Conservation (phyloP, 2,329 filamentous ascomycete genomes). For the Triangularia verruculosa region DNA sequence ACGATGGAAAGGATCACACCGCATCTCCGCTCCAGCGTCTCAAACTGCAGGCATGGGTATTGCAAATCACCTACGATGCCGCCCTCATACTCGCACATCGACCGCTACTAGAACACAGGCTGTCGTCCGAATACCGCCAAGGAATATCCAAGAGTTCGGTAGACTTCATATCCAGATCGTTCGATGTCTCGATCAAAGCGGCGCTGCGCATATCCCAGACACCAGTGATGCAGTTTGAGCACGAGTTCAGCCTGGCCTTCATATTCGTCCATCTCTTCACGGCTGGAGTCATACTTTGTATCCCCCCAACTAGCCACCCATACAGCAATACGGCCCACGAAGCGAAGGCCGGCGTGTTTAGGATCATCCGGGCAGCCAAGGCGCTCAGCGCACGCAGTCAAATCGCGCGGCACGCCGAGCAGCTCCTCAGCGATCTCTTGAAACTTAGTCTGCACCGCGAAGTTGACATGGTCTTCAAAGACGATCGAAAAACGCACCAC, state of each 20-base stretch:
- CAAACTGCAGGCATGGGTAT: not conserved
- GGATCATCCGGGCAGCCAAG: constrained; percentile 4
- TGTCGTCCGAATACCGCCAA: constrained; percentile 3
- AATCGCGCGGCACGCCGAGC: constrained; percentile 1
- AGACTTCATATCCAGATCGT: not conserved
- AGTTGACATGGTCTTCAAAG: not conserved
- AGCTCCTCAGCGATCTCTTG: constrained; percentile 3
- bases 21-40: not conserved
- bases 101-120: constrained; percentile 1
- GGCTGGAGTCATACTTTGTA: constrained; percentile 5
- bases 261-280: constrained; percentile 4
- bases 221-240: constrained; percentile 3
- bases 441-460: constrained; percentile 2
- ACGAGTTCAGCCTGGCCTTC: not conserved
- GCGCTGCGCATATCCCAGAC: constrained; percentile 3
- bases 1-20: not conserved
- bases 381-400: constrained; percentile 1
- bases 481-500: not conserved
- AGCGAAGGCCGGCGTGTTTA: not conserved
- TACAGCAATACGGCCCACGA: constrained; percentile 1
- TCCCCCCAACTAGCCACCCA: constrained; percentile 1
- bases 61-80: constrained; percentile 6
- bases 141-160: constrained; percentile 4
- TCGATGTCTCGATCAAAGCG: constrained; percentile 1
- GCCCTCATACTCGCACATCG: constrained; percentile 5